A percentile compares a stretch with the other conserved stretches of the same genome.
phyloP scores from a whole-genome alignment of 1,139 yeast genomes.

The Trichomonascaceae sp. region DNA sequence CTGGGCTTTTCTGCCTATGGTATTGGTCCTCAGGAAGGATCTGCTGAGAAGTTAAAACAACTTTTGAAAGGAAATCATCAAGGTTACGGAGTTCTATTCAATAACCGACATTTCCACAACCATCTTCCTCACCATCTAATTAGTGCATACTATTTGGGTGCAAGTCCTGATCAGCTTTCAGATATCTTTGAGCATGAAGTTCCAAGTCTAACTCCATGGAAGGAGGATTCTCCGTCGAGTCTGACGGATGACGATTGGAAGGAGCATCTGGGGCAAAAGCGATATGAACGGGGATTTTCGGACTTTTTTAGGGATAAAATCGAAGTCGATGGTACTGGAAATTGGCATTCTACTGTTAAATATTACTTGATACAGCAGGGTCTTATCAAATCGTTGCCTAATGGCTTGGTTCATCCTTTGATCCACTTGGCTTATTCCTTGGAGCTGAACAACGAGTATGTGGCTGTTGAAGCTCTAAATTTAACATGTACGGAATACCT shows the following conservation, averaged over 20 bases:
- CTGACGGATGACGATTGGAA: conserved; percentile 31
- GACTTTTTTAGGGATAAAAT: conserved; percentile 30
- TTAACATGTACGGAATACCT: conserved; percentile 17
- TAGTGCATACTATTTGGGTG: conserved; percentile 22
- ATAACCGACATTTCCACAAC: conserved; percentile 28
- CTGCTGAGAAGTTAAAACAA: conserved; percentile 4
- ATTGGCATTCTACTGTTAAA: conserved; percentile 26
- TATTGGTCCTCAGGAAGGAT: neutral
- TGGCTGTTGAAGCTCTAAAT: conserved; percentile 31
- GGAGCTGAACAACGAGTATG: conserved; percentile 27
- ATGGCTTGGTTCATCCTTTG: conserved; percentile 30
- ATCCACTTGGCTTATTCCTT: conserved; percentile 33
- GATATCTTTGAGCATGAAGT: conserved; percentile 23
- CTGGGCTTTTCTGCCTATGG: conserved; percentile 4
- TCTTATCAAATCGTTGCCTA: conserved; percentile 22
- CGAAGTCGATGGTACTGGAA: conserved; percentile 21
- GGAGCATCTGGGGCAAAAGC: conserved; percentile 24
- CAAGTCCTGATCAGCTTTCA: conserved; percentile 20
- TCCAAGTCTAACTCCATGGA: conserved; percentile 23
- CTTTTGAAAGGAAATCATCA: conserved; percentile 24
- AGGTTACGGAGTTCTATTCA: conserved; percentile 26
- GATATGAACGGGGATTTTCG: conserved; percentile 28
- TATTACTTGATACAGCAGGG: conserved; percentile 15
- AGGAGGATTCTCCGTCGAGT: conserved; percentile 30
- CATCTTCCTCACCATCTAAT: conserved; percentile 27